Conservation (phyloP, 2,329 filamentous ascomycete genomes). For the Neonectria magnoliae region DNA sequence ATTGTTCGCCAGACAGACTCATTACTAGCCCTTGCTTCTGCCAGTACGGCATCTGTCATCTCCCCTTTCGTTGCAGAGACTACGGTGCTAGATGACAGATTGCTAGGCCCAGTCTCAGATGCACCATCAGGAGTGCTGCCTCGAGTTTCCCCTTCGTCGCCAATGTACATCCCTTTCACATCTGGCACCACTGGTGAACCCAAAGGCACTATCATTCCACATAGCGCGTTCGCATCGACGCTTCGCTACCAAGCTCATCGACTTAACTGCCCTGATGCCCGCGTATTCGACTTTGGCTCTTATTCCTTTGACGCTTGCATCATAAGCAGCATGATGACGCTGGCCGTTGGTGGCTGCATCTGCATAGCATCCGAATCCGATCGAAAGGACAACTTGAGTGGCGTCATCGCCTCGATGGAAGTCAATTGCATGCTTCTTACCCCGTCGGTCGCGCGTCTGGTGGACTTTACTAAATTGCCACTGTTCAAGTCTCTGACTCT, state of each 20-base stretch:
- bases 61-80: background rate
- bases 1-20: background rate
- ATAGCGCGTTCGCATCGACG: background rate
- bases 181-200: background rate
- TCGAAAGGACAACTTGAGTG: slow-evolving; percentile 29
- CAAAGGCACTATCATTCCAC: background rate
- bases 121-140: background rate
- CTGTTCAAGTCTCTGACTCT: slow-evolving; percentile 3
- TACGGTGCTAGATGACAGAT: background rate
- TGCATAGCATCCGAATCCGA: slow-evolving; percentile 15
- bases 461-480: slow-evolving; percentile 5
- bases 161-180: slow-evolving; percentile 2
- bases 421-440: slow-evolving; percentile 35
- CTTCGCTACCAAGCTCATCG: background rate
- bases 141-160: background rate
- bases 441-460: slow-evolving; percentile 9
- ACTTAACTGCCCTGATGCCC: background rate
- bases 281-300: background rate
- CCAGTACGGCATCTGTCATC: background rate
- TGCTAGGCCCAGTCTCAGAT: background rate
- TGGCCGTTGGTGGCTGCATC: slow-evolving; percentile 11
- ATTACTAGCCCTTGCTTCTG: background rate
- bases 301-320: slow-evolving; percentile 14
- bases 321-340: slow-evolving; percentile 9
- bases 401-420: slow-evolving; percentile 47